These are phyloP conservation scores for Pharus latifolius DNA, from an alignment of 176 grass and related monocot species.

Conservation along the genomic window DNA sequence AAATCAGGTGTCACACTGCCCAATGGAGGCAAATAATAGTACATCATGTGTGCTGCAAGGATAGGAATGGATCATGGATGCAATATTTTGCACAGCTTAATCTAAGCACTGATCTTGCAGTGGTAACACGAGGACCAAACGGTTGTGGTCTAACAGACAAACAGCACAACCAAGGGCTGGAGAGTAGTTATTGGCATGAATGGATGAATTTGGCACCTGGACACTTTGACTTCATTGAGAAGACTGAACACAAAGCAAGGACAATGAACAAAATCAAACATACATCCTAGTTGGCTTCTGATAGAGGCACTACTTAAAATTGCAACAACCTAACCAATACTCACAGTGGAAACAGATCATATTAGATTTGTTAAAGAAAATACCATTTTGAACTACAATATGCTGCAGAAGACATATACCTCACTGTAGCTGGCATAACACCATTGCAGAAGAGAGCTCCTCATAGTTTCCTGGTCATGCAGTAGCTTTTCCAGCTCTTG, in stretches of 20 bases:
- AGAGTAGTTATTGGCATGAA: not conserved
- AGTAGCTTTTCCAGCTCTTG: constrained; percentile 79
- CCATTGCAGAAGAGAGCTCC: constrained; percentile 80
- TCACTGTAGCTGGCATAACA: constrained; percentile 96
- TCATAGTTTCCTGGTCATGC: constrained; percentile 80
- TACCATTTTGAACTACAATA: not conserved
- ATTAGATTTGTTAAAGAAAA: not conserved
- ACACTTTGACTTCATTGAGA: not conserved
- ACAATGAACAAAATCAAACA: not conserved
- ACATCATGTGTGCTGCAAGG: not conserved
- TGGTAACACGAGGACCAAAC: too few species aligned
- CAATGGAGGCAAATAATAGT: not conserved
- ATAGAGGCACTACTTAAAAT: not conserved
- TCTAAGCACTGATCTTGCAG: too few species aligned
- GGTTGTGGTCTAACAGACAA: too few species aligned
- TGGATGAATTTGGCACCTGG: not conserved
- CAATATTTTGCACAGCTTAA: not conserved
- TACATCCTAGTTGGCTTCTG: not conserved
- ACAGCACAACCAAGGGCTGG: not conserved
- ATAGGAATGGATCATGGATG: too few species aligned
- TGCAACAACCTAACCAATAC: not conserved
- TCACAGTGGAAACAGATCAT: not conserved
- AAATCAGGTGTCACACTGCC: not conserved
- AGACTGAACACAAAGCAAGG: not conserved
- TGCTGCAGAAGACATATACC: constrained; percentile 34